These are phyloP conservation scores for Geotrichum bryndzae DNA, from an alignment of 1,139 yeast genomes.

Conservation along the genomic window DNA sequence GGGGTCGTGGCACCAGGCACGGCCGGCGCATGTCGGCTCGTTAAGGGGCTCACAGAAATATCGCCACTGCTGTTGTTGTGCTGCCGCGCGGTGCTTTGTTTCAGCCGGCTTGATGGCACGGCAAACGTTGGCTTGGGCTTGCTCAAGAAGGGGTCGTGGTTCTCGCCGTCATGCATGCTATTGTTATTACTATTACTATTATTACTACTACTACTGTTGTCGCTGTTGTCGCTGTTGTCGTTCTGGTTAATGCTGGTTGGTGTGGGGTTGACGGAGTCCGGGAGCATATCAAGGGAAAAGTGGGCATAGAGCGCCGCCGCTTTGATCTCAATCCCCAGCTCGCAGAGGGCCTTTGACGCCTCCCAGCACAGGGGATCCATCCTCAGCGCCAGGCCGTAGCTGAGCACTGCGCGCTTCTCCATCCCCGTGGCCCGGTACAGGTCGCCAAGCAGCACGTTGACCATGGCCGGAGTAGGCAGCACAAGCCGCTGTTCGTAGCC, in stretches of 20 bases:
- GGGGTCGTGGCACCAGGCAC: background rate
- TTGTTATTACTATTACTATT: background rate
- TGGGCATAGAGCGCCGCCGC: slow-evolving; percentile 54
- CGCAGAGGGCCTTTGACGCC: slow-evolving; percentile 71
- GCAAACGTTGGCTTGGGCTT: background rate
- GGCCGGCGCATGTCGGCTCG: background rate
- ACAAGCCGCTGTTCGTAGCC: slow-evolving; percentile 5
- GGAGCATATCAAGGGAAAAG: slow-evolving; percentile 20
- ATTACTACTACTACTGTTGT: background rate
- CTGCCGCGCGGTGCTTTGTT: background rate
- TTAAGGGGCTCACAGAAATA: background rate
- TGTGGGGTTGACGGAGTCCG: background rate
- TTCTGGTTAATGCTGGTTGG: slow-evolving; percentile 1
- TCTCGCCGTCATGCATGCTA: background rate
- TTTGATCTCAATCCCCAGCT: slow-evolving; percentile 50
- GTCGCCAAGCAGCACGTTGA: slow-evolving; percentile 66
- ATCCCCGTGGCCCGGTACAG: slow-evolving; percentile 57
- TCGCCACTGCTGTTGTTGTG: background rate
- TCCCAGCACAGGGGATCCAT: slow-evolving; percentile 81
- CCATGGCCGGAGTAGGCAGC: slow-evolving; percentile 23
- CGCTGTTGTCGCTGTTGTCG: slow-evolving; percentile 15
- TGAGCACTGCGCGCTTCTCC: slow-evolving; percentile 55
- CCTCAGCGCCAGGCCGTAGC: slow-evolving; percentile 62
- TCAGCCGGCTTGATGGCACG: background rate
- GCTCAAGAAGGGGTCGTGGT: background rate